Conservation (phyloP, 768 basidiomycete genomes). For the Mycena galopus region DNA sequence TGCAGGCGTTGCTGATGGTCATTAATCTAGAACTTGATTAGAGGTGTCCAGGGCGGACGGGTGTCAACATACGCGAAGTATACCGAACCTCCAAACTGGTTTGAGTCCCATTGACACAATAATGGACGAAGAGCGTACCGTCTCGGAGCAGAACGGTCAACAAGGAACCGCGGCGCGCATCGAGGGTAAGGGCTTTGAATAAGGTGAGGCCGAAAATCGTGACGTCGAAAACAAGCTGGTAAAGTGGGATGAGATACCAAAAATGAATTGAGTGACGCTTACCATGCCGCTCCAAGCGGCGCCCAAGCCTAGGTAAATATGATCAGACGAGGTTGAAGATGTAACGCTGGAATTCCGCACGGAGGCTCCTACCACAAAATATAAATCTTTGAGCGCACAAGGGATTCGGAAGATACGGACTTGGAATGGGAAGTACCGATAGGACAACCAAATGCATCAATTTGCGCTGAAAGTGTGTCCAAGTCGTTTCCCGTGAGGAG, state of each 20-base stretch:
- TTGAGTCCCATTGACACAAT: not conserved
- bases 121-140: slow-evolving; percentile 44
- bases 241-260: not conserved
- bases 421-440: slow-evolving; percentile 19
- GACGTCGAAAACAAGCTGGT: slow-evolving; percentile 52
- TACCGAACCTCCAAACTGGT: slow-evolving; percentile 47
- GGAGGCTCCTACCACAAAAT: slow-evolving; percentile 37
- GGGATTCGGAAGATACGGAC: slow-evolving; percentile 5
- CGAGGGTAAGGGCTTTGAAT: slow-evolving; percentile 51
- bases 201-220: slow-evolving; percentile 57
- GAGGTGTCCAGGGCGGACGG: not conserved
- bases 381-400: not conserved
- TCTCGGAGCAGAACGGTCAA: slow-evolving; percentile 54
- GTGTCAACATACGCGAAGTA: slow-evolving; percentile 51
- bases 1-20: slow-evolving; percentile 49
- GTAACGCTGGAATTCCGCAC: slow-evolving; percentile 28
- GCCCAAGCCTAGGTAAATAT: slow-evolving; percentile 43
- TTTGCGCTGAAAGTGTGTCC: slow-evolving; percentile 1
- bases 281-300: slow-evolving; percentile 54
- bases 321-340: not conserved
- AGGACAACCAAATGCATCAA: slow-evolving; percentile 28
- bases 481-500: not conserved
- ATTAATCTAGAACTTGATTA: slow-evolving; percentile 47
- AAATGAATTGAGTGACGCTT: not conserved
- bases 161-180: slow-evolving; percentile 41